A percentile compares a stretch with the other conserved stretches of the same genome.
These are phyloP conservation scores for Aristolochia californica DNA, from an alignment of 164 flowering plant genomes.

Conservation along the genomic window DNA sequence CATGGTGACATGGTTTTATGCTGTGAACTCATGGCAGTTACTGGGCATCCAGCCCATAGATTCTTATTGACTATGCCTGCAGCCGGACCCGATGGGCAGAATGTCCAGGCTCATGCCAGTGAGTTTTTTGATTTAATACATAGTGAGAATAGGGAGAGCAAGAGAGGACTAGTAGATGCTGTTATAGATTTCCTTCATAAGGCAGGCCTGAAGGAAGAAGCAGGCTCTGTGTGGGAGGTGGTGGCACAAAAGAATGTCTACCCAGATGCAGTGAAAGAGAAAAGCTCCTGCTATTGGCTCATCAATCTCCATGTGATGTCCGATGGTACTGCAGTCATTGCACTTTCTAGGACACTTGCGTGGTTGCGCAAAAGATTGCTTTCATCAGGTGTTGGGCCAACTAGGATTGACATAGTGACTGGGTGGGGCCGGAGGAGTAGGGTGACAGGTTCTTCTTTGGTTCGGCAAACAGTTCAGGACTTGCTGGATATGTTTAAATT, in stretches of 20 bases:
- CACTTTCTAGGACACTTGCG: slow-evolving; percentile 86
- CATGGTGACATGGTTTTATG: slow-evolving; percentile 56
- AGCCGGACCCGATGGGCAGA: slow-evolving; percentile 77
- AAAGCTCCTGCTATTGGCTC: slow-evolving; percentile 76
- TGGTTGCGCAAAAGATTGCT: slow-evolving; percentile 72
- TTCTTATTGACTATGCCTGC: slow-evolving; percentile 71
- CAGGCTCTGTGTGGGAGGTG: slow-evolving; percentile 96
- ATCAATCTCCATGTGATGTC: slow-evolving; percentile 98
- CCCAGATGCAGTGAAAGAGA: slow-evolving; percentile 77
- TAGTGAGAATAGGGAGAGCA: slow-evolving; percentile 88
- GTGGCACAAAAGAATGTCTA: slow-evolving; percentile 83
- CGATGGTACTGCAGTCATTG: slow-evolving; percentile 91
- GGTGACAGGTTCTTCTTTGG: slow-evolving; percentile 84
- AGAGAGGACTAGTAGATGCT: slow-evolving; percentile 88
- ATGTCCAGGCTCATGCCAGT: slow-evolving; percentile 69
- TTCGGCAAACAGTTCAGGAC: slow-evolving; percentile 76
- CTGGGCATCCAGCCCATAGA: slow-evolving; percentile 82
- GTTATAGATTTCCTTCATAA: slow-evolving; percentile 92
- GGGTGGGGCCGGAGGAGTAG: slow-evolving; percentile 97
- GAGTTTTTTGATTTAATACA: slow-evolving; percentile 77
- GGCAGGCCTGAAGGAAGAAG: slow-evolving; percentile 91
- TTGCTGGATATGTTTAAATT: slow-evolving; percentile 62
- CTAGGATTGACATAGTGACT: slow-evolving; percentile 79
- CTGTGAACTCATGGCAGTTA: slow-evolving; percentile 62
- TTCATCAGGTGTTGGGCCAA: slow-evolving; percentile 51